Percentiles rank a stretch among this genome's conserved stretches.
Evolutionary conservation across 2,329 filamentous ascomycete species (phyloP).

Genomic region (Piedraia hortae): DNA sequence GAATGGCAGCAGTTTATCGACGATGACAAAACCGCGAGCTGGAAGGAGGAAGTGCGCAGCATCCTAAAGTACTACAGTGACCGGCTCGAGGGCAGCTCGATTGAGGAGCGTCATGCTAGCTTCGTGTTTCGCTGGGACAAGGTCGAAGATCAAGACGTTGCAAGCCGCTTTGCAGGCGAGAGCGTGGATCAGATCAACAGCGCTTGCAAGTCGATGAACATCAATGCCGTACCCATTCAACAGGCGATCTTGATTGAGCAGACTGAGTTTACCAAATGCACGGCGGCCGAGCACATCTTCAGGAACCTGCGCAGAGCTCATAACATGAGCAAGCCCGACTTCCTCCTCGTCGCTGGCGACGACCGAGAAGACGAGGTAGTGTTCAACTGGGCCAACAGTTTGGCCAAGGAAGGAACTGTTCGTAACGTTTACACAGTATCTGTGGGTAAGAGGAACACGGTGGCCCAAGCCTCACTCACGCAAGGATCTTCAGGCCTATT

Average conservation of each 20-base stretch:
- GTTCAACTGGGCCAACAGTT: conserved; percentile 74
- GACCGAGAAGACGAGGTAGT: conserved; percentile 82
- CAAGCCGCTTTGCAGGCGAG: conserved; percentile 57
- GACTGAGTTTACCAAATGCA: conserved; percentile 64
- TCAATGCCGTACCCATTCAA: conserved; percentile 55
- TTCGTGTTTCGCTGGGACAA: conserved; percentile 75
- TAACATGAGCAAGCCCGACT: conserved; percentile 32
- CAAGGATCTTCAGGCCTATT: conserved; percentile 63
- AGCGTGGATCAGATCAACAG: conserved; percentile 91
- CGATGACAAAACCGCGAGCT: conserved; percentile 36
- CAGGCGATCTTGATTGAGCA: conserved; percentile 64
- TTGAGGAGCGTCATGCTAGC: conserved; percentile 79
- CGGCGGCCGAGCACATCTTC: conserved; percentile 50
- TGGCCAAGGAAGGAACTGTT: conserved; percentile 26
- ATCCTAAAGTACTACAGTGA: conserved; percentile 79
- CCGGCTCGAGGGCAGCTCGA: conserved; percentile 60
- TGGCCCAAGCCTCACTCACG: conserved; percentile 59
- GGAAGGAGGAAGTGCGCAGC: conserved; percentile 59
- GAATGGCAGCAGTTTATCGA: conserved; percentile 61
- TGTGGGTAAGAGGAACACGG: conserved; percentile 63
- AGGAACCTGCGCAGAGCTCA: conserved; percentile 15
- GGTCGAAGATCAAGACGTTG: conserved; percentile 47
- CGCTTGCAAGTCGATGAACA: conserved; percentile 54
- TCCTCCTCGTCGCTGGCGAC: conserved; percentile 70
- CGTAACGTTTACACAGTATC: conserved; percentile 56